Evolutionary conservation across 192 early-diverging fungal species (phyloP).

Genomic region (Pilaira anomala): DNA sequence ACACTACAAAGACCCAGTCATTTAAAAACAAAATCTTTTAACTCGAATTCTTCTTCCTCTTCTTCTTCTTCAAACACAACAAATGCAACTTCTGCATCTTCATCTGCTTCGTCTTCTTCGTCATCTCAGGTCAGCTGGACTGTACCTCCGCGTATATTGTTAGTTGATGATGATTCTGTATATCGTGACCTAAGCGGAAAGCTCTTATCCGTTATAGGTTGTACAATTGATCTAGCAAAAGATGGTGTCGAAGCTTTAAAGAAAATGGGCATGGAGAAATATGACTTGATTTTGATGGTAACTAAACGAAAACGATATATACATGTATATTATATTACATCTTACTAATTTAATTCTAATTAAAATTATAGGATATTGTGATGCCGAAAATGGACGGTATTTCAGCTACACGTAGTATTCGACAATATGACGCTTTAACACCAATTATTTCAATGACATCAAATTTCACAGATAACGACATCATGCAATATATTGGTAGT

Average conservation of each 20-base stretch:
- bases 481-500: slow-evolving; percentile 60
- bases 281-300: slow-evolving; percentile 76
- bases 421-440: slow-evolving; percentile 65
- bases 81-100: background rate
- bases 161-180: slow-evolving; percentile 70
- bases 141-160: slow-evolving; percentile 45
- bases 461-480: slow-evolving; percentile 61
- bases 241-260: slow-evolving; percentile 69
- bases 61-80: too few relatives aligned
- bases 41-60: too few relatives aligned
- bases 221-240: slow-evolving; percentile 62
- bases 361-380: slow-evolving; percentile 58
- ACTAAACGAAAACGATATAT: too few relatives aligned
- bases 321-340: too few relatives aligned
- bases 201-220: slow-evolving; percentile 64
- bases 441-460: slow-evolving; percentile 79
- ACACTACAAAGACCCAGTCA: slow-evolving; percentile 4
- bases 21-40: too few relatives aligned
- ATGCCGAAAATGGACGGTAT: slow-evolving; percentile 75
- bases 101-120: background rate
- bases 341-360: slow-evolving; percentile 1
- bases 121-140: slow-evolving; percentile 19
- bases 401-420: slow-evolving; percentile 64
- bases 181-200: slow-evolving; percentile 52
- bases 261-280: slow-evolving; percentile 59